Conservation (phyloP, 1,284 basidiomycete genomes). For the Coriolopsis trogii region DNA sequence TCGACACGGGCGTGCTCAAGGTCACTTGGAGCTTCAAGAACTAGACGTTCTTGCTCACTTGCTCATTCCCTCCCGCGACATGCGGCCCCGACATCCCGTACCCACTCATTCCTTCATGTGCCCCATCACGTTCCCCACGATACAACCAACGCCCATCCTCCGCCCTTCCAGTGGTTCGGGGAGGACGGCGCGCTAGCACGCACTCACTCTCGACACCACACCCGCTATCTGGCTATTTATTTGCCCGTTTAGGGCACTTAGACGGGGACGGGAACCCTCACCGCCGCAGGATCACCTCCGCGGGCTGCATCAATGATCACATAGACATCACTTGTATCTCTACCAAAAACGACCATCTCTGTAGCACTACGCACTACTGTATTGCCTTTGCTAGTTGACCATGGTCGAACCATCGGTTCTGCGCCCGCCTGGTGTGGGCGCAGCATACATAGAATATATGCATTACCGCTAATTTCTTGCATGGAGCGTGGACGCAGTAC, state of each 20-base stretch:
- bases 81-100: not conserved
- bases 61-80: not conserved
- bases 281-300: too few species aligned
- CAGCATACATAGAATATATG: constrained; percentile 5
- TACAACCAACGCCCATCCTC: too few species aligned
- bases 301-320: too few species aligned
- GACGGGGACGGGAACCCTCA: too few species aligned
- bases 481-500: too few species aligned
- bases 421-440: constrained; percentile 10
- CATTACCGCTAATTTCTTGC: not conserved
- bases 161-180: too few species aligned
- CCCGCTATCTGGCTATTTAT: too few species aligned
- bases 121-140: too few species aligned
- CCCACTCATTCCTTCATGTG: not conserved
- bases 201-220: not conserved
- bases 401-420: constrained; percentile 8
- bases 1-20: constrained; percentile 23
- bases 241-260: too few species aligned
- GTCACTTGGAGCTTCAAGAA: constrained; percentile 27
- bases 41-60: not conserved
- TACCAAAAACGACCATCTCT: constrained; percentile 15
- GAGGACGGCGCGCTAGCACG: too few species aligned
- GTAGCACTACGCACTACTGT: constrained; percentile 14
- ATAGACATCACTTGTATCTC: constrained; percentile 7
- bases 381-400: constrained; percentile 12